These are phyloP conservation scores for Elsinoe fawcettii DNA, from an alignment of 2,329 filamentous ascomycete species.

Conservation along the genomic window DNA sequence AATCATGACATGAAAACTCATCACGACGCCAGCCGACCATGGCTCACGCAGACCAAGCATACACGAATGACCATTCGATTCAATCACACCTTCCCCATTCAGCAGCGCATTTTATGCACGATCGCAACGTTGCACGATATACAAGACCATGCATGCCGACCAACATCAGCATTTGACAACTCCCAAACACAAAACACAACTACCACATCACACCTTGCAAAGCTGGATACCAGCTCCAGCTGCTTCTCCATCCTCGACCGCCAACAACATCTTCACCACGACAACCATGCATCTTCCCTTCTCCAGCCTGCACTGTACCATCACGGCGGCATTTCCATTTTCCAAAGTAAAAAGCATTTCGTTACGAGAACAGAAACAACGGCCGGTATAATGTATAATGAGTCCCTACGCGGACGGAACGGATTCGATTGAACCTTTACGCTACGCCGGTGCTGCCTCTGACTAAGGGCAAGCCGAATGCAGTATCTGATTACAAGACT, in stretches of 20 bases:
- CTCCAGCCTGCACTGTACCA: not conserved
- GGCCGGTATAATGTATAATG: slow-evolving; percentile 13
- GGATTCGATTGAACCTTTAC: not conserved
- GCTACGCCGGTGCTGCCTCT: not conserved
- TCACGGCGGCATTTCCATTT: not conserved
- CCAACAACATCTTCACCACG: not conserved
- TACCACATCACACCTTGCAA: not conserved
- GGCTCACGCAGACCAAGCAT: not conserved
- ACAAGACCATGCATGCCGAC: not conserved
- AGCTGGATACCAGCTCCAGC: slow-evolving; percentile 6
- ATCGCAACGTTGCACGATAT: not conserved
- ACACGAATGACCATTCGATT: not conserved
- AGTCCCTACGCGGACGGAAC: not conserved
- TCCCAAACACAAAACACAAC: too few species aligned
- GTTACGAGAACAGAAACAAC: not conserved
- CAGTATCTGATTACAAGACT: slow-evolving; percentile 5
- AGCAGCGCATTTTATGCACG: not conserved
- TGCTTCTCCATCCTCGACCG: not conserved
- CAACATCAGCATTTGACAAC: not conserved
- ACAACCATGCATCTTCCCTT: not conserved
- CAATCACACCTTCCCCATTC: not conserved
- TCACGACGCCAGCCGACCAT: not conserved
- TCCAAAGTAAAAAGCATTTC: not conserved
- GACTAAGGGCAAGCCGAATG: not conserved
- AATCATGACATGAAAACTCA: not conserved